Evolutionary conservation across 441 rosid genomes (phyloP).

Genomic region (Manihot esculenta): DNA sequence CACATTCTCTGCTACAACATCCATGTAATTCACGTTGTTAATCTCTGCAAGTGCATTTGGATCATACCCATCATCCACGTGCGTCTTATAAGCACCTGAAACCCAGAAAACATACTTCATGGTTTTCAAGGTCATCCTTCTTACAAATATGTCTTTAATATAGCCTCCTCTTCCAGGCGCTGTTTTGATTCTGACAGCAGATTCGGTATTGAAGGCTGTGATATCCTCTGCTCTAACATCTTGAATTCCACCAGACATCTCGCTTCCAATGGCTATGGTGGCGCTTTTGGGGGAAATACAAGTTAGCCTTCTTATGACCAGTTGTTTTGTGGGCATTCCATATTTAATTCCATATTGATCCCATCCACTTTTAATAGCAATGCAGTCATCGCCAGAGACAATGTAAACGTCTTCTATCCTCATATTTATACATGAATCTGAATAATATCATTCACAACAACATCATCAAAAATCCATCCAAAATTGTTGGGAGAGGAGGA

Average conservation of each 20-base stretch:
- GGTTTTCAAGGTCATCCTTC: conserved; percentile 45
- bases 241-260: conserved; percentile 77
- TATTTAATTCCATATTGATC: conserved; percentile 61
- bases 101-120: conserved; percentile 83
- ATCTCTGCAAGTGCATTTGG: conserved; percentile 63
- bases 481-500: neutral
- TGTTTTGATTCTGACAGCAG: conserved; percentile 62
- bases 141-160: conserved; percentile 56
- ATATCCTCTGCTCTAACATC: conserved; percentile 58
- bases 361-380: conserved; percentile 82
- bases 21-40: conserved; percentile 45
- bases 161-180: conserved; percentile 66
- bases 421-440: conserved; percentile 64
- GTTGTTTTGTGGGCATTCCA: conserved; percentile 49
- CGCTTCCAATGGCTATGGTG: conserved; percentile 75
- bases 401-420: conserved; percentile 61
- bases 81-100: conserved; percentile 53
- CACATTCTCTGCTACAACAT: conserved; percentile 52
- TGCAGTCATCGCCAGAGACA: conserved; percentile 76
- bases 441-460: neutral
- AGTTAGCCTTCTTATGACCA: conserved; percentile 53
- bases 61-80: conserved; percentile 54
- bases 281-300: conserved; percentile 80
- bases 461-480: neutral
- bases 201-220: conserved; percentile 49